Evolutionary conservation across 495 filamentous ascomycete genomes (phyloP).

Genomic region (Hypoxylon rickii): DNA sequence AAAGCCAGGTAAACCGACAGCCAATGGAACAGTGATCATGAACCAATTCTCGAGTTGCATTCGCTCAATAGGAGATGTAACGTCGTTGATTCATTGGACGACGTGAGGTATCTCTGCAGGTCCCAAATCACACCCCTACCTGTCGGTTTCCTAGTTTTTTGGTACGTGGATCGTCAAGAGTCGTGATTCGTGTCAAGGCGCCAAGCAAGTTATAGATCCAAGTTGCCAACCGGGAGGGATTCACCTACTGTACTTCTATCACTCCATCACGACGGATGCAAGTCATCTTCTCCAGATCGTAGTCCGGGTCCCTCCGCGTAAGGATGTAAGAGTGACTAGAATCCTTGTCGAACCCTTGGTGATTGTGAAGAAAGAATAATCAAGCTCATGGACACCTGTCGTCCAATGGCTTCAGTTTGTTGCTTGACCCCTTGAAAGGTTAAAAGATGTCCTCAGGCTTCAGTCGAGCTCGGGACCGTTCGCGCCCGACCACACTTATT

Average conservation of each 20-base stretch:
- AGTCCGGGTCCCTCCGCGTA: conserved; percentile 8
- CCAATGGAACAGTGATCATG: conserved; percentile 18
- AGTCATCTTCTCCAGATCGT: conserved; percentile 17
- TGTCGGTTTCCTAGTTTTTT: conserved; percentile 27
- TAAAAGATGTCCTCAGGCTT: conserved; percentile 17
- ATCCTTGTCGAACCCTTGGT: background rate
- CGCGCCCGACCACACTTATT: conserved; percentile 29
- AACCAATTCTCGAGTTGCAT: conserved; percentile 32
- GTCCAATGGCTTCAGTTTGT: conserved; percentile 18
- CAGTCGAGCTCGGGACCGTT: conserved; percentile 24
- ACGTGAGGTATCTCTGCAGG: conserved; percentile 33
- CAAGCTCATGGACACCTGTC: conserved; percentile 6
- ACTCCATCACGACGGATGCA: conserved; percentile 24
- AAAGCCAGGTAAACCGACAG: conserved; percentile 13
- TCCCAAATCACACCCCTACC: conserved; percentile 27
- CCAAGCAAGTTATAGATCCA: conserved; percentile 15
- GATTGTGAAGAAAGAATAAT: conserved; percentile 6
- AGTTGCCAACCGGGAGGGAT: conserved; percentile 15
- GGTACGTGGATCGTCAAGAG: conserved; percentile 31
- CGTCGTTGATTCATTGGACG: conserved; percentile 23
- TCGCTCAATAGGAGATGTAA: conserved; percentile 16
- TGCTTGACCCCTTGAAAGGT: conserved; percentile 3
- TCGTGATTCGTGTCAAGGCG: conserved; percentile 29
- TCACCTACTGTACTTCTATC: too few relatives aligned
- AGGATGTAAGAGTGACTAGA: too few relatives aligned